phyloP scores from a whole-genome alignment of 1,284 basidiomycete genomes.

The Filobasidium uniguttulatum region DNA sequence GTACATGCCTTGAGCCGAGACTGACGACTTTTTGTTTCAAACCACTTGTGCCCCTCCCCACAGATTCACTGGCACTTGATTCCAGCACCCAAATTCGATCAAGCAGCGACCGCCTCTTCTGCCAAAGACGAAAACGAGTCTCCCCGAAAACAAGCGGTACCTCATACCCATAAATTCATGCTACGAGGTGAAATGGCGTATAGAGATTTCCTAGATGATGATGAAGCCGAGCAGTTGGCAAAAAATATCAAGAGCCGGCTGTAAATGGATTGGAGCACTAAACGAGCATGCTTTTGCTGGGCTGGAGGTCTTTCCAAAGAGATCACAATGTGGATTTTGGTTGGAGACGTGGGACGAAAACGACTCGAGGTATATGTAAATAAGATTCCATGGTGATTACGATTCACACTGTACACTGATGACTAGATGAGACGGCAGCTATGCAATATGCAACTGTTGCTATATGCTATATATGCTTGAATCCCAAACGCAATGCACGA shows the following conservation, averaged over 20 bases:
- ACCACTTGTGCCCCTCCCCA: not conserved
- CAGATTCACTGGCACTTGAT: constrained; percentile 15
- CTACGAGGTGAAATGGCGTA: constrained; percentile 13
- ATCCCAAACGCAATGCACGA: no score
- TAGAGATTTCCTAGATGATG: constrained; percentile 14
- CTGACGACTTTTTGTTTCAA: no score
- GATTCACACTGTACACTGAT: no score
- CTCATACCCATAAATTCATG: constrained; percentile 12
- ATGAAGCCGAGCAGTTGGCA: constrained; percentile 11
- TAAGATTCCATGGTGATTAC: no score
- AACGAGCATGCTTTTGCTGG: no score
- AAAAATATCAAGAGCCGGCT: constrained; percentile 12
- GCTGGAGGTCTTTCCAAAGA: no score
- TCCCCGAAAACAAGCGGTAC: not conserved
- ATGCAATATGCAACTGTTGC: no score
- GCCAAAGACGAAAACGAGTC: not conserved
- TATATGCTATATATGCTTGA: no score
- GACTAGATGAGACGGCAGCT: no score
- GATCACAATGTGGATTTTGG: no score
- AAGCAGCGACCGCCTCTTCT: not conserved
- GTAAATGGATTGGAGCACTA: not conserved
- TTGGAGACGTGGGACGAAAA: no score
- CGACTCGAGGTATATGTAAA: no score
- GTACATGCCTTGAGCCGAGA: not conserved
- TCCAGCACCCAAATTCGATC: constrained; percentile 13